Conservation (phyloP, 2,329 filamentous ascomycete genomes). For the Cladophialophora chaetospira region DNA sequence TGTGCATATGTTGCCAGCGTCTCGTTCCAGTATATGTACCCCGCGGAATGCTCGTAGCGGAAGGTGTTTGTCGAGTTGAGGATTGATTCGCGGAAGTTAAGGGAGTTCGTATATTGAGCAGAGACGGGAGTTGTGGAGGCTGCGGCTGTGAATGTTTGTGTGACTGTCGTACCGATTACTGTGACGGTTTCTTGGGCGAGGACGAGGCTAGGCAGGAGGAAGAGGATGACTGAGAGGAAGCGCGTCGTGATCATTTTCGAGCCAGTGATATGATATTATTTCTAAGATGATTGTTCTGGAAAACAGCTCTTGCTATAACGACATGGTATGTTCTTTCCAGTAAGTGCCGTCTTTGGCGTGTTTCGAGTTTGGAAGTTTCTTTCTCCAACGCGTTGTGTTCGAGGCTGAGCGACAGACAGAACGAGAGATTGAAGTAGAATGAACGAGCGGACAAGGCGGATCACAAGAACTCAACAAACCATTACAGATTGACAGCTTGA, state of each 20-base stretch:
- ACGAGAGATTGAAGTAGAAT: conserved; percentile 1
- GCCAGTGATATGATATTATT: background rate
- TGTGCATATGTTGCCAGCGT: conserved; percentile 60
- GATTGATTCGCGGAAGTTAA: conserved; percentile 53
- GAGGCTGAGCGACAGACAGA: conserved; percentile 11
- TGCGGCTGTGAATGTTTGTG: conserved; percentile 28
- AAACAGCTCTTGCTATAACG: background rate
- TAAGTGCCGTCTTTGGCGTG: no score
- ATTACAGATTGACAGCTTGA: background rate
- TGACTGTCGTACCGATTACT: conserved; percentile 34
- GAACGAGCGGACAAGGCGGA: conserved; percentile 1
- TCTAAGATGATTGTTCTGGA: background rate
- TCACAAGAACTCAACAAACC: background rate
- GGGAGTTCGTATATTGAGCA: conserved; percentile 46
- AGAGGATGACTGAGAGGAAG: conserved; percentile 1
- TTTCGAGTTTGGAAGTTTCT: no score
- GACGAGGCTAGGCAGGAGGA: conserved; percentile 17
- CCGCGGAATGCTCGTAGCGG: conserved; percentile 64
- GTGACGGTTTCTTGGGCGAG: conserved; percentile 29
- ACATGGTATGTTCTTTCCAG: no score
- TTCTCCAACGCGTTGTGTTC: no score
- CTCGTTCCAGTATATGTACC: conserved; percentile 63
- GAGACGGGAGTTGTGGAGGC: conserved; percentile 36
- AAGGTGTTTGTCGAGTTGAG: conserved; percentile 69
- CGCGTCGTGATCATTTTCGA: background rate